Percentiles rank a stretch among this genome's conserved stretches.
These are phyloP conservation scores for Ogataea henricii DNA, from an alignment of 805 yeast genomes.

Conservation along the genomic window DNA sequence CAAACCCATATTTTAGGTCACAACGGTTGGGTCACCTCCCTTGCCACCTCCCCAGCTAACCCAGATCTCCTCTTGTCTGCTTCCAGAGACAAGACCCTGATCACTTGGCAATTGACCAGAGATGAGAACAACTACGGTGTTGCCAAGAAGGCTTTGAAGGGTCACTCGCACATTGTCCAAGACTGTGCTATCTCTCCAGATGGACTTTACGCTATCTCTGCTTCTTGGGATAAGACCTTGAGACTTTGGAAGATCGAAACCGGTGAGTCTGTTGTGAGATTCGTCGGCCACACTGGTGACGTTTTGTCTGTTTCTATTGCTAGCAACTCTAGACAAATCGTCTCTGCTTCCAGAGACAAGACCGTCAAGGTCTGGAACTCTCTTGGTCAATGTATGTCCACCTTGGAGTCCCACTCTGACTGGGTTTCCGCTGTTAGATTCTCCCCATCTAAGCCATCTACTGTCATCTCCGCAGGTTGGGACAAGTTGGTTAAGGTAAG, in stretches of 20 bases:
- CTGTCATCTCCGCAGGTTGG: slow-evolving; percentile 97
- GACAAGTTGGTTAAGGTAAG: slow-evolving; percentile 99
- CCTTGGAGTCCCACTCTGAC: slow-evolving; percentile 95
- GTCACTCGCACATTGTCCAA: slow-evolving; percentile 99
- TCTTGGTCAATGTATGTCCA: slow-evolving; percentile 94
- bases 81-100: slow-evolving; percentile 97
- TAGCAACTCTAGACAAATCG: slow-evolving; percentile 95
- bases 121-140: slow-evolving; percentile 98
- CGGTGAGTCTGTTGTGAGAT: slow-evolving; percentile 92
- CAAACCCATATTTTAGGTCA: slow-evolving; percentile 46
- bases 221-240: slow-evolving; percentile 99
- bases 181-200: slow-evolving; percentile 97
- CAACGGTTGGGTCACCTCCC: slow-evolving; percentile 97
- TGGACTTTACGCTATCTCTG: slow-evolving; percentile 96
- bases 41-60: slow-evolving; percentile 96
- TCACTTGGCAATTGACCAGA: slow-evolving; percentile 95
- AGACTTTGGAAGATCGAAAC: slow-evolving; percentile 97
- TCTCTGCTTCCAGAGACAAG: slow-evolving; percentile 98
- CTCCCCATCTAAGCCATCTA: slow-evolving; percentile 76
- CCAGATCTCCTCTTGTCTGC: slow-evolving; percentile 98
- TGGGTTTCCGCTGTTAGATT: slow-evolving; percentile 99
- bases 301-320: slow-evolving; percentile 97
- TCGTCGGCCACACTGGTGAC: slow-evolving; percentile 97
- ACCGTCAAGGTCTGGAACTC: slow-evolving; percentile 99
- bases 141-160: slow-evolving; percentile 94